These are phyloP conservation scores for Mycena crocata DNA, from an alignment of 768 basidiomycete species.

Conservation along the genomic window DNA sequence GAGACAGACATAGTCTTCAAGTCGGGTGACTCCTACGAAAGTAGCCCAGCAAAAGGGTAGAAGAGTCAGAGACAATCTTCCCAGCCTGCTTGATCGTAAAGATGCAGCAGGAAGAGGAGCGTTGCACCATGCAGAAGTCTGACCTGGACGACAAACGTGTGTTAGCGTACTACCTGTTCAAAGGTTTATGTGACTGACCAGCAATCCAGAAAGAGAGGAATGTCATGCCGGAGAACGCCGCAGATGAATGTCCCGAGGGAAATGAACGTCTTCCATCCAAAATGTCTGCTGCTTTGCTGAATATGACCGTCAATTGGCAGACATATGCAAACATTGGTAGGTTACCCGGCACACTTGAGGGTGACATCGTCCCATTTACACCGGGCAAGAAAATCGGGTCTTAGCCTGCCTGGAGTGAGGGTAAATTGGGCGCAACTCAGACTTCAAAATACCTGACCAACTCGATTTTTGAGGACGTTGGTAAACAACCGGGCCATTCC, in stretches of 20 bases:
- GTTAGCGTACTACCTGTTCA: too few relatives aligned
- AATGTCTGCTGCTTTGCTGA: conserved; percentile 51
- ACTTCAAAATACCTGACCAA: conserved; percentile 54
- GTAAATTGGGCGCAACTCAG: conserved; percentile 21
- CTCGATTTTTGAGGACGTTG: conserved; percentile 57
- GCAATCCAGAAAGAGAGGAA: conserved; percentile 73
- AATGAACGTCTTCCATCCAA: conserved; percentile 70
- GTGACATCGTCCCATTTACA: conserved; percentile 67
- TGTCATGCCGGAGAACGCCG: conserved; percentile 73
- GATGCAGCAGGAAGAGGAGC: conserved; percentile 49
- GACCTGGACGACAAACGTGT: too few relatives aligned
- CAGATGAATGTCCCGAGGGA: conserved; percentile 77
- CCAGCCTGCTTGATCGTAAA: conserved; percentile 59
- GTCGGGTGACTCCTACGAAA: conserved; percentile 70
- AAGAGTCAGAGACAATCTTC: conserved; percentile 59
- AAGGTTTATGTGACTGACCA: too few relatives aligned
- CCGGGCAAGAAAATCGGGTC: conserved; percentile 75
- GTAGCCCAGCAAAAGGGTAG: conserved; percentile 66
- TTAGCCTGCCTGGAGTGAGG: conserved; percentile 55
- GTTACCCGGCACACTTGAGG: conserved; percentile 67
- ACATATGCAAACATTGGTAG: neutral
- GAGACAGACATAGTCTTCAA: conserved; percentile 72
- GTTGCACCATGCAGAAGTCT: conserved; percentile 68
- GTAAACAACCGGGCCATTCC: conserved; percentile 37
- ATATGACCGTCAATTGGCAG: conserved; percentile 11